These are phyloP conservation scores for Candida xiaguanensis DNA, from an alignment of 805 yeast genomes.

Conservation along the genomic window DNA sequence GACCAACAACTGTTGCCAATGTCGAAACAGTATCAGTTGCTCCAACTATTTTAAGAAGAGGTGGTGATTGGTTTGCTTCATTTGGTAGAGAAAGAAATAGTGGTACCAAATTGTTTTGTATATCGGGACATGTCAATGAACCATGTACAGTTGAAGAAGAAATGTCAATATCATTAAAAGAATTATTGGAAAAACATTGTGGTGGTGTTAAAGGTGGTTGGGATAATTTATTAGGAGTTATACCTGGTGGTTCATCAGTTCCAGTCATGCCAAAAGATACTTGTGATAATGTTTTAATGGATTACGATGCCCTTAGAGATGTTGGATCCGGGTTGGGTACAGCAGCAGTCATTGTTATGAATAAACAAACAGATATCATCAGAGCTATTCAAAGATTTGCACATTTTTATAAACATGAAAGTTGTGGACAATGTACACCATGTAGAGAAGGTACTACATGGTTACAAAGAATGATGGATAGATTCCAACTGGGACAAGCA, in stretches of 20 bases:
- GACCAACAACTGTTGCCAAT: constrained; percentile 88
- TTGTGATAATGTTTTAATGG: constrained; percentile 76
- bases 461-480: constrained; percentile 78
- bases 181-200: constrained; percentile 81
- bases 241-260: constrained; percentile 89
- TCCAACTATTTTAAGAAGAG: constrained; percentile 85
- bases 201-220: constrained; percentile 91
- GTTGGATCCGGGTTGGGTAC: constrained; percentile 88
- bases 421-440: constrained; percentile 94
- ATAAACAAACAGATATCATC: constrained; percentile 79
- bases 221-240: constrained; percentile 84
- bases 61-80: constrained; percentile 81
- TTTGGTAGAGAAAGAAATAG: constrained; percentile 83
- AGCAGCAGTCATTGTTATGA: constrained; percentile 90
- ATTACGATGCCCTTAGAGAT: constrained; percentile 80
- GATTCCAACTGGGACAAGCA: constrained; percentile 78
- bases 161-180: constrained; percentile 84
- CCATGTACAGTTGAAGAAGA: constrained; percentile 94
- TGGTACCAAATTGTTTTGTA: constrained; percentile 81
- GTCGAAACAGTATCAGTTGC: constrained; percentile 91
- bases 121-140: constrained; percentile 87
- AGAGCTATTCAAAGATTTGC: constrained; percentile 83
- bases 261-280: constrained; percentile 70
- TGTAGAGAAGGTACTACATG: constrained; percentile 93
- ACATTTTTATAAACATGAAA: constrained; percentile 85